Base-by-base conservation (phyloP, 345 rosid genomes). In the Corchorus capsularis region DNA sequence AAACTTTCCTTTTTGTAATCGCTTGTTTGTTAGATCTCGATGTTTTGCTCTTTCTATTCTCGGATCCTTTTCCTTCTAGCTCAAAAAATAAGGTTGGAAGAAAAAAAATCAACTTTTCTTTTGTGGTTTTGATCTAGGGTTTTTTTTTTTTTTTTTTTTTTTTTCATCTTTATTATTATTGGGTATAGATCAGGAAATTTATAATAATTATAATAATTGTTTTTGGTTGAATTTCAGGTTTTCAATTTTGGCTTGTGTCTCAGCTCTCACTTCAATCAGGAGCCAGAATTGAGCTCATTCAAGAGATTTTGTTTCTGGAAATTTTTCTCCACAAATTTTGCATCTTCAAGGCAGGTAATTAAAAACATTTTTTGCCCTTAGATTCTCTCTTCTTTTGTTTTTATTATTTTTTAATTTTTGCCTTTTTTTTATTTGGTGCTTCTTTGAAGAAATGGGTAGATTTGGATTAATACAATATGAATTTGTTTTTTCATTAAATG, bases 1-100 rank as follows among this genome's bases (percentile, higher is more conserved):
- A 68, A 4, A 0, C 17, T 32, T 10, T 16, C 22, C 47, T 6
- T 70, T 20, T 35, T 17, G 8, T 20, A 35, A 12, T n/a, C 22
- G 34, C 49, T 15, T 3, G 0, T 35, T 17, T 17, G n/a, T 8
- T 12, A 43, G 69, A 78, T 82, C 79, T 79, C 77, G 75, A 84
- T 83, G 81, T 74, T 80, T 74, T 80, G 75, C 81, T 82, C 80
- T 61, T 80, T 80, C 65, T 82, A 82, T 77, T 84, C 80, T 77
- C 85, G 81, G 86, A 82, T 83, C 82, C 66, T 82, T 67, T 80
- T 68, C 43, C 69, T 71, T 22, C 75, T 77, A 56, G 34, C 82
- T 75, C 68, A 72, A 72, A 80, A 83, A 78, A 67, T 79, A 71
- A 71, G 86, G 88, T 83, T 53, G 80, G 54, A 73, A 12, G 54